Base-by-base conservation (phyloP, 202 grass and related monocot genomes). In the Digitaria exilis region DNA sequence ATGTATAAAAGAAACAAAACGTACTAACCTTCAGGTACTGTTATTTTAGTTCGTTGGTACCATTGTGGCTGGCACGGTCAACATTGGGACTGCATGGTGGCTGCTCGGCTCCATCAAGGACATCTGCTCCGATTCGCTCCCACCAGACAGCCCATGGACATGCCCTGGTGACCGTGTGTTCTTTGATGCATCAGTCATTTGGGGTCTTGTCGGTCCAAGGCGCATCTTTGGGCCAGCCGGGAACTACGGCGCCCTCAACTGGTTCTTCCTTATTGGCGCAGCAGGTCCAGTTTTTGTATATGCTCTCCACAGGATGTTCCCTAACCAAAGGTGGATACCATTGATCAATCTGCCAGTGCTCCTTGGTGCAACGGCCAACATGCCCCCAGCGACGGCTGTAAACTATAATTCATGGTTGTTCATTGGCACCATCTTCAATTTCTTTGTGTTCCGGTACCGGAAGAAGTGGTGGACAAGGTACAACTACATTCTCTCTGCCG, bases 381-480 rank as follows among this genome's bases (percentile, higher is more conserved):
- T 97, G 92, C 90, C 92, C 45, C 90, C 92, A 25, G 95, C 92
- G 0, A 91, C 86, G 1, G 15, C 95, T 7, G 34, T 97, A 75
- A 97, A 97, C 87, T 97, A 92, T 58, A 94, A 86, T 51, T 78
- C 90, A 8, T 97, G 95, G 95, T 17, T 92, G 7, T 8, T 86
- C 11, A 63, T 93, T 0, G 90, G 95, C 2, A 97, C 82, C 32
- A 63, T 94, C 46, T 97, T 97, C 84, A 97, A 94, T 73, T 97
- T 89, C 95, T 91, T 94, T 1, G 84, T 97, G 69, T 97, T 88
- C 76, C 84, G 88, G 41, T 94, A 94, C 45, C 61, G 82, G 42
- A 97, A 97, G 86, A 94, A 83, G 49, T 97, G 92, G 95, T 97
- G 95, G 95, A 74, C 84, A 41, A 88, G 90, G 82, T 97, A 94